Evolutionary conservation across 2,329 filamentous ascomycete species (phyloP).

Genomic region (Aspergillus brunneoviolaceus): DNA sequence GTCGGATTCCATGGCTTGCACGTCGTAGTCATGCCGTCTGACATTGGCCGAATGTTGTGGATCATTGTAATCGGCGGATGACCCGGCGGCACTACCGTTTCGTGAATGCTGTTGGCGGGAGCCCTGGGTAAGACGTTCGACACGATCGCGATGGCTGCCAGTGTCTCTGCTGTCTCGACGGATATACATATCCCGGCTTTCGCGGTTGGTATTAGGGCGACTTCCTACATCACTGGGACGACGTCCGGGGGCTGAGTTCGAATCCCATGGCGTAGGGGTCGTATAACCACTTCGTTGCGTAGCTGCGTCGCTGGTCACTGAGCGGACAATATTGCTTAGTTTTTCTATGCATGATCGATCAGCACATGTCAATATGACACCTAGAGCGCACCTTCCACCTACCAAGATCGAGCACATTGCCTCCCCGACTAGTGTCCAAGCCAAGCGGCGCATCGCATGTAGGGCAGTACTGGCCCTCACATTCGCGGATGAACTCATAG

Average conservation of each 20-base stretch:
- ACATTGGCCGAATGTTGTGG: constrained; percentile 65
- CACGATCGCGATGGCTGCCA: constrained; percentile 43
- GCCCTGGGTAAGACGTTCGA: constrained; percentile 45
- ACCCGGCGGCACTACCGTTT: constrained; percentile 73
- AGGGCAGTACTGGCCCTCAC: constrained; percentile 90
- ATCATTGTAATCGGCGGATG: constrained; percentile 77
- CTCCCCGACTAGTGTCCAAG: constrained; percentile 86
- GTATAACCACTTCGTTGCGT: constrained; percentile 50
- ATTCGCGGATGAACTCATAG: constrained; percentile 95
- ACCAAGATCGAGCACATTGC: constrained; percentile 92
- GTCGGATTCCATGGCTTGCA: constrained; percentile 91
- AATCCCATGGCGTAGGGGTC: constrained; percentile 63
- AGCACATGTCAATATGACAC: constrained; percentile 17
- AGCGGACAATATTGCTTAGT: constrained; percentile 88
- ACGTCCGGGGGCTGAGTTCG: constrained; percentile 32
- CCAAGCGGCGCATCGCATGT: constrained; percentile 89
- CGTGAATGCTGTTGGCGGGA: constrained; percentile 60
- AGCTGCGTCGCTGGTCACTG: constrained; percentile 67
- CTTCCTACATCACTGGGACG: constrained; percentile 35
- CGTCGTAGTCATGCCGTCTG: constrained; percentile 87
- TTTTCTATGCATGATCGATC: constrained; percentile 64
- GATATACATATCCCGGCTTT: constrained; percentile 28
- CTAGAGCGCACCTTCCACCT: constrained; percentile 30
- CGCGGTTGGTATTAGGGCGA: constrained; percentile 24
- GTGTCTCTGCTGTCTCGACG: constrained; percentile 45